These are phyloP conservation scores for Zarea fungicola DNA, from an alignment of 2,329 filamentous ascomycete genomes.

Conservation along the genomic window DNA sequence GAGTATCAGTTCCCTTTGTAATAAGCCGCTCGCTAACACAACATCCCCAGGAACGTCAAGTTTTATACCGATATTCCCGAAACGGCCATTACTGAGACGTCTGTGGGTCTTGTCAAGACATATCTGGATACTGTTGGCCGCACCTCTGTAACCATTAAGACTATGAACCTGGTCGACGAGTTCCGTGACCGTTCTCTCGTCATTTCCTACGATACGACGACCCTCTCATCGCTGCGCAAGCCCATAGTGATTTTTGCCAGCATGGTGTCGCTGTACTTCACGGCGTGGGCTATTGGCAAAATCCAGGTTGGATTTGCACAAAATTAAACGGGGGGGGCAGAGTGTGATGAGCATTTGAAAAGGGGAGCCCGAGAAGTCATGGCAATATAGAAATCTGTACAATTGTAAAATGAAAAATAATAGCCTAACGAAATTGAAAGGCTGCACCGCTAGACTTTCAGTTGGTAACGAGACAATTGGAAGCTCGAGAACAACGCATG, in stretches of 20 bases:
- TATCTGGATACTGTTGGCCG: constrained; percentile 93
- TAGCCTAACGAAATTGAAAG: not conserved
- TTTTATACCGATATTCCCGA: constrained; percentile 68
- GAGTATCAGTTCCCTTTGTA: constrained; percentile 34
- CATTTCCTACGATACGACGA: constrained; percentile 82
- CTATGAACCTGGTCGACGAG: constrained; percentile 86
- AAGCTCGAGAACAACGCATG: no score
- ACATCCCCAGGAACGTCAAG: constrained; percentile 66
- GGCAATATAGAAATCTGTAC: constrained; percentile 12
- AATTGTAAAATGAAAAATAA: constrained; percentile 5
- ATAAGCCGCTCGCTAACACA: constrained; percentile 22
- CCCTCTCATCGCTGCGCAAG: constrained; percentile 72
- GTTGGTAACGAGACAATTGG: no score
- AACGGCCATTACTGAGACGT: constrained; percentile 53
- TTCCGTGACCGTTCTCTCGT: constrained; percentile 77
- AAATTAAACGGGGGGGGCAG: constrained; percentile 28
- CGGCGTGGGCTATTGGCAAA: constrained; percentile 69
- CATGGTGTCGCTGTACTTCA: constrained; percentile 66
- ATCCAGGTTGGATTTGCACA: constrained; percentile 73
- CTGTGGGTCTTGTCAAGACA: constrained; percentile 66
- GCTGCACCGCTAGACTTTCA: no score
- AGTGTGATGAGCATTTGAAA: not conserved
- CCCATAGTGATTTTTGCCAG: constrained; percentile 75
- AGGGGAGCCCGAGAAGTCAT: not conserved
- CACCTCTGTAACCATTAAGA: constrained; percentile 73